Evolutionary conservation across 495 filamentous ascomycete genomes (phyloP).

Genomic region (Recurvomyces mirabilis): DNA sequence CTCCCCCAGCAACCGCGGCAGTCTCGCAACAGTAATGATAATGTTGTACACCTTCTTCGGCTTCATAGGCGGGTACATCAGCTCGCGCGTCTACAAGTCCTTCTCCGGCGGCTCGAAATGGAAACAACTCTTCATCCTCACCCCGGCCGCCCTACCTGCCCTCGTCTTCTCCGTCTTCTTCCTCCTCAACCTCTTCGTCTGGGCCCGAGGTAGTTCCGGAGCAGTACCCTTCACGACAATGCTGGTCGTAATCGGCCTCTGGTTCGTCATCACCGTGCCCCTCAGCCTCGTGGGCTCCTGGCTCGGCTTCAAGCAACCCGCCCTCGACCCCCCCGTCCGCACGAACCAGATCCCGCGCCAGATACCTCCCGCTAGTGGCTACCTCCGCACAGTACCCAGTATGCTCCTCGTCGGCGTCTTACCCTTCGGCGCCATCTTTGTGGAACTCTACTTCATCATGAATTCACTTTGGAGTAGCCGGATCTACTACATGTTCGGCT

Average conservation of each 20-base stretch:
- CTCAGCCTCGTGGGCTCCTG: constrained; percentile 84
- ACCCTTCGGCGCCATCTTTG: constrained; percentile 91
- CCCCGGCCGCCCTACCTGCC: constrained; percentile 72
- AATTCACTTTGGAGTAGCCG: constrained; percentile 93
- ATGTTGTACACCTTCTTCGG: constrained; percentile 86
- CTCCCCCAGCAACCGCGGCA: constrained; percentile 87
- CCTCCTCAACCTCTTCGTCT: constrained; percentile 89
- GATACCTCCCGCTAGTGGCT: constrained; percentile 71
- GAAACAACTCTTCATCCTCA: constrained; percentile 86
- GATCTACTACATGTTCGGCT: constrained; percentile 99
- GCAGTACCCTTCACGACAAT: constrained; percentile 95
- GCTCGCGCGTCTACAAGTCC: constrained; percentile 79
- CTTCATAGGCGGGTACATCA: constrained; percentile 85
- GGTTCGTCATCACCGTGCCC: constrained; percentile 92
- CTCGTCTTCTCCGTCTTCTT: constrained; percentile 86
- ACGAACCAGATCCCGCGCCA: constrained; percentile 97
- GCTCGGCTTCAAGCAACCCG: constrained; percentile 68
- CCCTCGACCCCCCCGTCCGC: constrained; percentile 68
- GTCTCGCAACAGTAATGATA: constrained; percentile 81
- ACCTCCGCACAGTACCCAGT: constrained; percentile 72
- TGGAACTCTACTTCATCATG: constrained; percentile 98
- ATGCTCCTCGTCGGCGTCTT: constrained; percentile 83
- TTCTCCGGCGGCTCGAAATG: constrained; percentile 84
- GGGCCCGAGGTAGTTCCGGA: constrained; percentile 79
- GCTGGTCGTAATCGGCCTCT: constrained; percentile 83